Evolutionary conservation across 768 basidiomycete species (phyloP), one percentile per base, ranked within the genome.

Genomic region (Lepiota brunneoincarnata): DNA sequence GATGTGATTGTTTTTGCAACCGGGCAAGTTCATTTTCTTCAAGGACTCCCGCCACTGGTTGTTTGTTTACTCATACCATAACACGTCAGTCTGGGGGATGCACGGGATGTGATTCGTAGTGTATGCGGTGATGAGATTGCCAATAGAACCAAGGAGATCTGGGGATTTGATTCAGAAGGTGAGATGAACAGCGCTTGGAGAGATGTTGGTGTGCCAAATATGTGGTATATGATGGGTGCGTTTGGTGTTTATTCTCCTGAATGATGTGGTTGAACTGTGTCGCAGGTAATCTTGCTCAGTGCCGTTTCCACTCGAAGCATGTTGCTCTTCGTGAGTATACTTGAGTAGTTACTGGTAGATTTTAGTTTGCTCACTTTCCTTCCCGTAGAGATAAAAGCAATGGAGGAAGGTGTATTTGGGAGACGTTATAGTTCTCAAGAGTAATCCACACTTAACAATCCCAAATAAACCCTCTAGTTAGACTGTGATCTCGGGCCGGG

Each of bases 301-400:
- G 78, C 53, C 75, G 86, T 0, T 87, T 86, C 74, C 75, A 84
- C 64, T 87, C 87, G 3, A 86, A 79, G 54, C 83, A 83, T 59
- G 46, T 87, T n/a, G 84, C 86, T 0, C 71, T 89, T 31, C 86
- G 86, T 89, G 59, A 67, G 84, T 79, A 18, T 20, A 38, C 49
- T 4, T 49, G 23, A 7, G 46, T 55, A 18, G n/a, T 47, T 18
- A 28, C 3, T 34, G 17, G 9, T 56, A 24, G 21, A 12, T 23
- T 34, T 50, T 18, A 21, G 34, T 20, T n/a, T 17, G 1, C 15
- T 14, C 31, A 24, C 4, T 6, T 4, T 17, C 6, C 12, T 39
- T 31, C 50, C 46, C 21, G 39, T 63, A 87, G 86, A 88, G 67
- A 87, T 88, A 64, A 87, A 86, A 64, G 86, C 86, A 0, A 77